Percentiles rank a stretch among this genome's conserved stretches.
Evolutionary conservation across 805 yeast species (phyloP).

Genomic region (Suhomyces emberorum): DNA sequence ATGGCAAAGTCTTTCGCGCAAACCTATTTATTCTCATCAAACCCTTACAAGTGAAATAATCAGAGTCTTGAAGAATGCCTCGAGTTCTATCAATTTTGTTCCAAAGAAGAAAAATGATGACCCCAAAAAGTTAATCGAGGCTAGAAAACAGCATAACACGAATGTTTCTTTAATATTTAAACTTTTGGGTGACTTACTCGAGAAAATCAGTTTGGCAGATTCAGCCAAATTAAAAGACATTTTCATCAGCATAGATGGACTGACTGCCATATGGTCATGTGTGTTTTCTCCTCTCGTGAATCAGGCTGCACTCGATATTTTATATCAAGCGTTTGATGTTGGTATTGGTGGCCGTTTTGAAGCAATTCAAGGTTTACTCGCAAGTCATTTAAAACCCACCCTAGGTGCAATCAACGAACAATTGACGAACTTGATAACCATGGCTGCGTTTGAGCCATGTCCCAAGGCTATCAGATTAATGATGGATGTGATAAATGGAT

Average conservation of each 20-base stretch:
- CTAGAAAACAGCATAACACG: slow-evolving; percentile 29
- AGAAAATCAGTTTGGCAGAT: slow-evolving; percentile 32
- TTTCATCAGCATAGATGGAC: slow-evolving; percentile 30
- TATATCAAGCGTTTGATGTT: slow-evolving; percentile 70
- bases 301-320: slow-evolving; percentile 66
- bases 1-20: slow-evolving; percentile 21
- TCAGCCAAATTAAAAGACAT: slow-evolving; percentile 21
- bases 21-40: slow-evolving; percentile 14
- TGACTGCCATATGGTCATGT: slow-evolving; percentile 72
- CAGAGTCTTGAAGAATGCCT: slow-evolving; percentile 15
- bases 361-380: slow-evolving; percentile 58
- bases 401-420: slow-evolving; percentile 48
- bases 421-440: slow-evolving; percentile 41
- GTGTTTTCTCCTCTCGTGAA: slow-evolving; percentile 64
- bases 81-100: slow-evolving; percentile 17
- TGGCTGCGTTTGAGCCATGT: slow-evolving; percentile 64
- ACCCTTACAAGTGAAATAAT: slow-evolving; percentile 9
- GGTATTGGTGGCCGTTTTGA: slow-evolving; percentile 68
- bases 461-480: slow-evolving; percentile 71
- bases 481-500: slow-evolving; percentile 65
- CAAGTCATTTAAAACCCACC: slow-evolving; percentile 41
- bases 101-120: slow-evolving; percentile 19
- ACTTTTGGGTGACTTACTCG: slow-evolving; percentile 22
- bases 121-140: slow-evolving; percentile 19
- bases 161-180: slow-evolving; percentile 22